These are phyloP conservation scores for Hypoxylon sp. DNA, from an alignment of 2,329 filamentous ascomycete genomes.

Conservation along the genomic window DNA sequence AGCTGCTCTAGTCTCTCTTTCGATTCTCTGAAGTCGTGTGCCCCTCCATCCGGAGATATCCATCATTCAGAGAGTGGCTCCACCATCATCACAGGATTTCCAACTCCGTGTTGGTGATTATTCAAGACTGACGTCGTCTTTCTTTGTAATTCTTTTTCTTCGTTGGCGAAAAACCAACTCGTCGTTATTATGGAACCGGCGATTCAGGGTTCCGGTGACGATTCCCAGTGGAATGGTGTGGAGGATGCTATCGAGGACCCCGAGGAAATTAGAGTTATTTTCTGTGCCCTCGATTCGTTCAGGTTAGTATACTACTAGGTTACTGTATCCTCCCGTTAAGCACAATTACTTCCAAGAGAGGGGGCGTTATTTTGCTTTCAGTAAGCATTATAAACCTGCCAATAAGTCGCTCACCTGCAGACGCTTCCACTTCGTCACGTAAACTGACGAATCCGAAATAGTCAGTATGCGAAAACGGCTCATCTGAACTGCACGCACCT, in stretches of 20 bases:
- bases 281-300: conserved; percentile 89
- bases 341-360: conserved; percentile 19
- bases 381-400: conserved; percentile 31
- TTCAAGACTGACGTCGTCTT: conserved; percentile 15
- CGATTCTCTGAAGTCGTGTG: conserved; percentile 16
- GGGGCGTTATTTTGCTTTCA: conserved; percentile 36
- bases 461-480: conserved; percentile 86
- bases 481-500: conserved; percentile 94
- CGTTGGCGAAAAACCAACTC: conserved; percentile 8
- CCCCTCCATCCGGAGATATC: conserved; percentile 40
- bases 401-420: conserved; percentile 18
- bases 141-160: conserved; percentile 5
- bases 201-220: conserved; percentile 47
- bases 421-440: conserved; percentile 29
- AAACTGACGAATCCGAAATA: conserved; percentile 56
- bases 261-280: conserved; percentile 85
- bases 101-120: conserved; percentile 28
- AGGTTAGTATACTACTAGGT: conserved; percentile 70
- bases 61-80: conserved; percentile 25
- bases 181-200: conserved; percentile 36
- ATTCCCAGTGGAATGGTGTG: conserved; percentile 70
- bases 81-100: conserved; percentile 33
- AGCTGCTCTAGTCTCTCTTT: conserved; percentile 23
- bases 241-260: conserved; percentile 79
- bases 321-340: conserved; percentile 21